Conservation (phyloP, 2,329 filamentous ascomycete species). For the Lasiodiplodia hormozganensis region DNA sequence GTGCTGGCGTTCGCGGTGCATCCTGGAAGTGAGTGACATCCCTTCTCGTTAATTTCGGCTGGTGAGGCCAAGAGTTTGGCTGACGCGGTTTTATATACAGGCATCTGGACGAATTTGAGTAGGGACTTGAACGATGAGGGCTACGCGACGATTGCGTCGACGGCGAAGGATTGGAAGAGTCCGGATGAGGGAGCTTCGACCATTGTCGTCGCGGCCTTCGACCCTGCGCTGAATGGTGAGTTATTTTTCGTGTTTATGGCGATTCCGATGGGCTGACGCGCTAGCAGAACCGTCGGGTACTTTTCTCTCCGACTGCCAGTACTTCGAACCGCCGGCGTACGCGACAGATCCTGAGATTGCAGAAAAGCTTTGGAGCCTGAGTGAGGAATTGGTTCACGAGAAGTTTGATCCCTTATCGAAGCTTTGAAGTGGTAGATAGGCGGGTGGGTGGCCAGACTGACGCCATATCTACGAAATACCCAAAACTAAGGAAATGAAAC, state of each 20-base stretch:
- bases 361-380: slow-evolving; percentile 43
- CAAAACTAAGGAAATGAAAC: slow-evolving; percentile 4
- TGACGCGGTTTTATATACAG: slow-evolving; percentile 1
- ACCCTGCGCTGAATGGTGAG: slow-evolving; percentile 36
- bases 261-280: not conserved
- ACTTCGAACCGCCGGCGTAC: slow-evolving; percentile 33
- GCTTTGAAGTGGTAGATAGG: not conserved
- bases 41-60: not conserved
- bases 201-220: slow-evolving; percentile 42
- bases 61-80: not conserved
- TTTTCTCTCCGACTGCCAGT: slow-evolving; percentile 39
- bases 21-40: slow-evolving; percentile 35
- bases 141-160: slow-evolving; percentile 1
- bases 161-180: slow-evolving; percentile 33
- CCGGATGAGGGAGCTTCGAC: slow-evolving; percentile 41
- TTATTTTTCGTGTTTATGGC: not conserved
- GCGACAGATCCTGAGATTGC: slow-evolving; percentile 36
- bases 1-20: slow-evolving; percentile 40
- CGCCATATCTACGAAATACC: not conserved
- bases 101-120: slow-evolving; percentile 24
- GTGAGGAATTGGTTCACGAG: slow-evolving; percentile 41
- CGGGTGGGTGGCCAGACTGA: not conserved
- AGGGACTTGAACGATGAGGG: slow-evolving; percentile 12
- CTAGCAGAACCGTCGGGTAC: slow-evolving; percentile 36
- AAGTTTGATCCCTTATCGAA: slow-evolving; percentile 37